Conservation (phyloP, 1,284 basidiomycete genomes). For the Fomitopsis pinicola region DNA sequence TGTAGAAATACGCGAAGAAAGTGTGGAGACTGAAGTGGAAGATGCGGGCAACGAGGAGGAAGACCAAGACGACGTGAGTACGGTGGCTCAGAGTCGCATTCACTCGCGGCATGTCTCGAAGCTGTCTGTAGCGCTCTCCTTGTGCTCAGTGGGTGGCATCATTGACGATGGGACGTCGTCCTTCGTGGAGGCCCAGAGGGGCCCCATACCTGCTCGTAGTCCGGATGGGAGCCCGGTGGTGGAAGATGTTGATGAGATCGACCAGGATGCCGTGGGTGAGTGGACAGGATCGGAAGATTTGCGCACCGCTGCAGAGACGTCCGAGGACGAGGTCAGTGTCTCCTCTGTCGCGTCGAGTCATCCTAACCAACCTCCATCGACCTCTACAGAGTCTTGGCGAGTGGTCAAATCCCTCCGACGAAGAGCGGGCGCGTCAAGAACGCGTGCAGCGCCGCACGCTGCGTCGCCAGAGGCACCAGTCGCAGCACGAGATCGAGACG, state of each 20-base stretch:
- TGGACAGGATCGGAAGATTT: conserved; percentile 81
- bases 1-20: conserved; percentile 22
- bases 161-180: conserved; percentile 14
- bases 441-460: conserved; percentile 58
- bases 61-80: conserved; percentile 37
- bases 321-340: conserved; percentile 58
- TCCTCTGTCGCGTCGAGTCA: not conserved
- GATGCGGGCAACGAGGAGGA: conserved; percentile 31
- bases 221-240: conserved; percentile 23
- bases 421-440: conserved; percentile 69
- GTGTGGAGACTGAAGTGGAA: conserved; percentile 23
- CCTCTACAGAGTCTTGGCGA: conserved; percentile 68
- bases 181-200: not conserved
- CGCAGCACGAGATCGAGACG: conserved; percentile 39
- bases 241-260: conserved; percentile 29
- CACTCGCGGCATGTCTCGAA: conserved; percentile 72
- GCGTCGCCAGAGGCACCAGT: conserved; percentile 38
- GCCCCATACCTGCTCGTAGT: conserved; percentile 12
- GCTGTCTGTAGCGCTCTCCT: conserved; percentile 60
- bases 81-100: conserved; percentile 44
- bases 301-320: conserved; percentile 39
- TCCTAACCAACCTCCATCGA: not conserved
- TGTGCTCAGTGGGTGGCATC: conserved; percentile 55
- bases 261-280: conserved; percentile 53
- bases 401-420: conserved; percentile 86